Base-by-base conservation (phyloP, 352 stramenopile genomes). In the Lagenidium giganteum region DNA sequence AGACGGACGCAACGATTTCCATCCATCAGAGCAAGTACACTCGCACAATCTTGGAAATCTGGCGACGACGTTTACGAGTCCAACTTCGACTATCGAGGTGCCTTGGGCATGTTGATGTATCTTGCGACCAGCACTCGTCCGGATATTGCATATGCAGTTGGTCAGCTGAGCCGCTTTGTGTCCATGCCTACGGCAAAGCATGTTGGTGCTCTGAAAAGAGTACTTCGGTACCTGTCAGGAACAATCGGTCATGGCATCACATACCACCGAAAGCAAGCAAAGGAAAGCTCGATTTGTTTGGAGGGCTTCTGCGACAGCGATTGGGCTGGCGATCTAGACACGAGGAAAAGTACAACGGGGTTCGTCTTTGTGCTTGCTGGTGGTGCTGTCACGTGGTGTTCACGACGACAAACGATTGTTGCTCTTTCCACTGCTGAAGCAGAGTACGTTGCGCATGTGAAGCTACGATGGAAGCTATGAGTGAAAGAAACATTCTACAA, bases 51-150 rank as follows among this genome's bases (percentile, higher is more conserved):
- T 32, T 48, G 18, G 17, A 24, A 42, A 18, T 28, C 27, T 28
- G 34, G 34, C 20, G 2, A 43, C 42, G 24, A 34, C 3, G 14
- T 52, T 43, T 25, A 34, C 9, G 24, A 49, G 13, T 31, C 24
- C 4, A 45, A 5, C 5, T 56, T 56, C 17, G 39, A 56, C 21
- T 71, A 60, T 34, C 32, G 49, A 11, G 42, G 47, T 7, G 17
- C 46, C 1, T 21, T 65, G 4, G 51, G 44, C 5, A 52, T 42
- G 35, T 34, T 61, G 8, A 61, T 70, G 61, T 67, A 64, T 22
- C 33, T 70, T 9, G 48, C 47, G 0, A 64, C 62, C 8, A 45
- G 42, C 23, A 67, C 40, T 3, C n/a, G 51, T 8, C 47, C 51
- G 9, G 61, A 70, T 26, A 16, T 63, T 0, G 51, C 55, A 3